These are phyloP conservation scores for Phaseolus coccineus DNA, from an alignment of 331 rosid species.

Conservation along the genomic window DNA sequence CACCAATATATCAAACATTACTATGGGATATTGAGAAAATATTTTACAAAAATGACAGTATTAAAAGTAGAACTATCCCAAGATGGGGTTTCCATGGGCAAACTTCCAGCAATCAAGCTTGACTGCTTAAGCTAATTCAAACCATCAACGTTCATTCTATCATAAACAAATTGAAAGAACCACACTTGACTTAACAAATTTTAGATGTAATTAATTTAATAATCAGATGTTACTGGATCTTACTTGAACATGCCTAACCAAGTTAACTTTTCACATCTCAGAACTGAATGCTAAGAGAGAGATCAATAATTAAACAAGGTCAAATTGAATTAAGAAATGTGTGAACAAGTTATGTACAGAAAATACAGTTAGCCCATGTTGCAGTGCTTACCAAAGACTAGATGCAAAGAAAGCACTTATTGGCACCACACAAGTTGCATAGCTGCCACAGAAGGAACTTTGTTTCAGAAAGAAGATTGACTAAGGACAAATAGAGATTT, in stretches of 20 bases:
- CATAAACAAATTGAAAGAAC: not conserved
- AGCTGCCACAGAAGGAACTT: conserved; percentile 60
- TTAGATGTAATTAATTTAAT: not conserved
- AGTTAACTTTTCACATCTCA: not conserved
- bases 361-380: conserved; percentile 29
- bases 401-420: conserved; percentile 94
- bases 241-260: conserved; percentile 1
- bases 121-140: not conserved
- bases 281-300: not conserved
- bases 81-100: not conserved
- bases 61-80: not conserved
- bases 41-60: not conserved
- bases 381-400: conserved; percentile 82
- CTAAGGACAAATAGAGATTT: not conserved
- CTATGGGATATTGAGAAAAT: not conserved
- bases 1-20: not conserved
- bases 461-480: conserved; percentile 9
- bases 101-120: not conserved
- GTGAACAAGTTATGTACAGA: conserved; percentile 13
- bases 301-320: conserved; percentile 9
- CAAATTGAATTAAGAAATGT: conserved; percentile 8
- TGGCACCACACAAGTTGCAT: conserved; percentile 87
- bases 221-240: conserved; percentile 1
- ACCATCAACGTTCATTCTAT: not conserved
- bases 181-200: not conserved